Base-by-base conservation (phyloP, 2,329 filamentous ascomycete species). In the Exophiala alcalophila region DNA sequence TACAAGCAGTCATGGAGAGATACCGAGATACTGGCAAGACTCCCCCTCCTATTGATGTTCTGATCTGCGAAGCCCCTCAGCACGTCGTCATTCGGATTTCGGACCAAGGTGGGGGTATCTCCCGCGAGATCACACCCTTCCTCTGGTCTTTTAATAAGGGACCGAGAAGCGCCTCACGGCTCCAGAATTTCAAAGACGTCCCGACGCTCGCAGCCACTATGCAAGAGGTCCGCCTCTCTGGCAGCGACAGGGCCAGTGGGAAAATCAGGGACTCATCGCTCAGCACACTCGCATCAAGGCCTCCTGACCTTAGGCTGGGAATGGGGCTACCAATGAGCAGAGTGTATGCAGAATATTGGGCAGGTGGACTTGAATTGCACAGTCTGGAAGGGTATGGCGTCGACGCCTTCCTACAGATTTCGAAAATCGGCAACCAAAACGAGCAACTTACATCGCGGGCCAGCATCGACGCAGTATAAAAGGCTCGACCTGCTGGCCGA, bases 81-180 rank as follows among this genome's bases (percentile, higher is more conserved):
- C 89, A 97, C 67, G 88, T 97, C 58, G 96, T 96, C 52, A 90
- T 98, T 64, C 81, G 92, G 28, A 87, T 98, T 29, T 97, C 90
- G 0, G 94, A 98, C 61, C 89, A 89, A 62, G 92, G 91, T 34
- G 92, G 94, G 49, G 92, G 94, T 24, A 87, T 98, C 40, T 83
- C 89, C 1, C 80, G 82, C 34, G 86, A 92, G 29, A 80, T 91
- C 45, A 70, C 96, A 15, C 90, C 91, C 0, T 85, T 94, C 61
- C 75, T 98, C 4, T 98, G 94, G 92, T 94, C 89, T 18, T 98
- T 98, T 63, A 89, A 83, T 66, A 97, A 97, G 66, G 91, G 91
- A 0, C 88, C 90, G 2, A 80, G 87, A 24, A 85, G 81, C 45
- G 74, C 83, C 53, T 77, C 80, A 47, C 80, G 88, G 3, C 74